Percentiles rank a stretch among this genome's conserved stretches.
phyloP scores from a whole-genome alignment of 345 rosid species.

The Geranium rotundifolium region DNA sequence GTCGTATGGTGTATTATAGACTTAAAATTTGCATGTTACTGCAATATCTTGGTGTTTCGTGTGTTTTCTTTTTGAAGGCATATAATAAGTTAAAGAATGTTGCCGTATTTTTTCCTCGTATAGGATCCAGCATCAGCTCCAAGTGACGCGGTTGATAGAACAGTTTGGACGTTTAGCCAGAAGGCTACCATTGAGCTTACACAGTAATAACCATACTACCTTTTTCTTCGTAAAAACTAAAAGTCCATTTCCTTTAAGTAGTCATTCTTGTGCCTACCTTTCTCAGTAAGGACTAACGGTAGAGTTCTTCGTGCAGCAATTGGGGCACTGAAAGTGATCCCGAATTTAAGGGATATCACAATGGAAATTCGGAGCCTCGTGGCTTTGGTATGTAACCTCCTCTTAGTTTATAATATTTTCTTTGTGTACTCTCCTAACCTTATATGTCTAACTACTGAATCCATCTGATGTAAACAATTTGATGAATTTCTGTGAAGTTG shows the following conservation, averaged over 20 bases:
- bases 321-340: conserved; percentile 95
- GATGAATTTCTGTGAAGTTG: too few relatives aligned
- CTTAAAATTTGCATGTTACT: neutral
- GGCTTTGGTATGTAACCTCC: conserved; percentile 61
- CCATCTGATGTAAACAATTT: too few relatives aligned
- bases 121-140: conserved; percentile 74
- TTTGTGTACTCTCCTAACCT: too few relatives aligned
- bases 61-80: neutral
- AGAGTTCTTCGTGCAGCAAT: conserved; percentile 34
- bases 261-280: neutral
- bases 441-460: too few relatives aligned
- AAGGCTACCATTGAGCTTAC: conserved; percentile 83
- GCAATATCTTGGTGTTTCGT: too few relatives aligned
- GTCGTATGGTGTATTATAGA: too few relatives aligned
- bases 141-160: conserved; percentile 57
- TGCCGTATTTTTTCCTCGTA: conserved; percentile 8
- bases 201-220: conserved; percentile 33
- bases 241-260: neutral
- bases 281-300: neutral
- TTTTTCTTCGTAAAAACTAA: too few relatives aligned
- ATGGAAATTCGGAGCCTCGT: conserved; percentile 84
- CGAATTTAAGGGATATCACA: conserved; percentile 86
- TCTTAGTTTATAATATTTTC: neutral
- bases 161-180: conserved; percentile 69
- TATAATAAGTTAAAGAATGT: neutral